phyloP scores from a whole-genome alignment of 176 grass and related monocot genomes.

The Guadua angustifolia region DNA sequence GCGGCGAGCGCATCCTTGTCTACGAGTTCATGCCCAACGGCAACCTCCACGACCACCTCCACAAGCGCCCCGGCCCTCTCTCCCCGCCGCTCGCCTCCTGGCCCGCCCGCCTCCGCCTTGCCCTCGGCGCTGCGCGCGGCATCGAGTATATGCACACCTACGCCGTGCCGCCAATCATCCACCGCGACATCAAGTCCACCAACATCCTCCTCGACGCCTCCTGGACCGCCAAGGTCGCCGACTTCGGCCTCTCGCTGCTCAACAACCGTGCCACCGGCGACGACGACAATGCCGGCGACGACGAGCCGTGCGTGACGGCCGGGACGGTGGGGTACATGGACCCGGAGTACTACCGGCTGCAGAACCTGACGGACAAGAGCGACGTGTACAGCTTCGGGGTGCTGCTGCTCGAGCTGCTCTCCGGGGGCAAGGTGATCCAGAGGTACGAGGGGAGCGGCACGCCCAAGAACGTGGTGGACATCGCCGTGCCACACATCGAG shows the following conservation, averaged over 20 bases:
- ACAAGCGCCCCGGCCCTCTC: conserved; percentile 30
- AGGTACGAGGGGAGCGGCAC: conserved; percentile 70
- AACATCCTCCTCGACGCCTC: conserved; percentile 85
- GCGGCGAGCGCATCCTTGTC: conserved; percentile 76
- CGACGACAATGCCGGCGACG: conserved; percentile 13
- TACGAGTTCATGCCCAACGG: conserved; percentile 96
- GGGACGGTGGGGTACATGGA: conserved; percentile 99
- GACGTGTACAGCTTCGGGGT: conserved; percentile 98
- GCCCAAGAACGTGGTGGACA: conserved; percentile 84
- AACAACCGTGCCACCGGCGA: conserved; percentile 7
- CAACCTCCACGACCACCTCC: conserved; percentile 83
- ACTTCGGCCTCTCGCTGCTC: conserved; percentile 86
- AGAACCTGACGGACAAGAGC: conserved; percentile 84
- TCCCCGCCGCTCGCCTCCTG: conserved; percentile 60
- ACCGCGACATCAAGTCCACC: conserved; percentile 97
- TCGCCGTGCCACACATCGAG: conserved; percentile 69
- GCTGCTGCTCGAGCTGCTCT: conserved; percentile 75
- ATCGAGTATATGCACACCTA: conserved; percentile 98
- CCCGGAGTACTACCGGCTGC: conserved; percentile 92
- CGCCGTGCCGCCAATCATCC: conserved; percentile 95
- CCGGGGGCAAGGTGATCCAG: conserved; percentile 74
- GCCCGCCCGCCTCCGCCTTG: conserved; percentile 68
- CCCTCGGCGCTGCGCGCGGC: conserved; percentile 83
- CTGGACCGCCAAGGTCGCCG: conserved; percentile 80
- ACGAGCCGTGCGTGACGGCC: conserved; percentile 54